Evolutionary conservation across 1,139 yeast genomes (phyloP).

Genomic region (Magnusiomyces fungicola): DNA sequence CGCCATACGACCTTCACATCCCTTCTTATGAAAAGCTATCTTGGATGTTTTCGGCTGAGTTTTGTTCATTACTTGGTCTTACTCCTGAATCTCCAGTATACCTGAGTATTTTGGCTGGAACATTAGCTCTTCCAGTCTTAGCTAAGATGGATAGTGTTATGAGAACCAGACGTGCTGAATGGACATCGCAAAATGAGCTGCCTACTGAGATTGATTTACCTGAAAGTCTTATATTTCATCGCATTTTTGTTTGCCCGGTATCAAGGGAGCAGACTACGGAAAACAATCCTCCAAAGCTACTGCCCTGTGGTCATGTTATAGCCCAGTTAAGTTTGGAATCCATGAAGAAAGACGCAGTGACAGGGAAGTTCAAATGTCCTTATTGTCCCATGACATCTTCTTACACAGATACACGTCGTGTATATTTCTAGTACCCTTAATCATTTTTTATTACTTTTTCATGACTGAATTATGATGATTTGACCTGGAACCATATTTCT

Average conservation of each 20-base stretch:
- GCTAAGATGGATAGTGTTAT: constrained; percentile 53
- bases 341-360: constrained; percentile 31
- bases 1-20: constrained; percentile 27
- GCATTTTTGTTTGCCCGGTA: constrained; percentile 87
- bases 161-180: constrained; percentile 43
- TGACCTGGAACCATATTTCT: too few species aligned
- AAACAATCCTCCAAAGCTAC: constrained; percentile 52
- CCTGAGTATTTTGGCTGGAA: constrained; percentile 61
- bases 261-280: constrained; percentile 72
- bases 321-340: constrained; percentile 44
- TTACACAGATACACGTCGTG: constrained; percentile 24
- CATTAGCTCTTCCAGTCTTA: constrained; percentile 63
- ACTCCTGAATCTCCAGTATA: constrained; percentile 68
- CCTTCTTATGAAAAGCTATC: constrained; percentile 40
- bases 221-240: constrained; percentile 52
- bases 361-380: constrained; percentile 52
- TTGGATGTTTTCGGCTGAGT: constrained; percentile 56
- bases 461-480: background rate
- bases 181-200: constrained; percentile 50
- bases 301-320: constrained; percentile 59
- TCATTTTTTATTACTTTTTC: background rate
- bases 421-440: constrained; percentile 21
- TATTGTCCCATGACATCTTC: constrained; percentile 49
- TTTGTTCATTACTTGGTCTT: constrained; percentile 54
- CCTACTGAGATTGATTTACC: constrained; percentile 58